phyloP scores from a whole-genome alignment of 1,139 yeast genomes.

The Debaryomyces singareniensis region DNA sequence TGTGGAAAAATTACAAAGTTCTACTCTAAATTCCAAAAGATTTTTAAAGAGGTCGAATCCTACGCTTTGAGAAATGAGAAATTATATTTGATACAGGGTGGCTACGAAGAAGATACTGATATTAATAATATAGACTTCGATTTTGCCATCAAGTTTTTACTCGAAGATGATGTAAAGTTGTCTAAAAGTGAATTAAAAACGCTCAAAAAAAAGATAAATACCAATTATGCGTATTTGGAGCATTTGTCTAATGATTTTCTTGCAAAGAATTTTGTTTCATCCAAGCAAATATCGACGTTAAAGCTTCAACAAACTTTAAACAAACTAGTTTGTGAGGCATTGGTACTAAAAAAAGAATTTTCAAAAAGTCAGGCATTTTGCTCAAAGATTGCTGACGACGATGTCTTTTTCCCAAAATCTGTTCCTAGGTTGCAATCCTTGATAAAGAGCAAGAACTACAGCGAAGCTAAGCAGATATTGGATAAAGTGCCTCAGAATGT shows the following conservation, averaged over 20 bases:
- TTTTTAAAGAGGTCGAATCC: slow-evolving; percentile 35
- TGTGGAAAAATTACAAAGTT: slow-evolving; percentile 51
- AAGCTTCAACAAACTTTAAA: slow-evolving; percentile 27
- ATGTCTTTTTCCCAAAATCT: slow-evolving; percentile 39
- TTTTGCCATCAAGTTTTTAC: slow-evolving; percentile 17
- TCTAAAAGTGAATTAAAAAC: slow-evolving; percentile 26
- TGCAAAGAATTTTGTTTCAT: slow-evolving; percentile 10
- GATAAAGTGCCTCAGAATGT: slow-evolving; percentile 25
- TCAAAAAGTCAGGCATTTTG: slow-evolving; percentile 30
- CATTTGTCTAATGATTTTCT: slow-evolving; percentile 16
- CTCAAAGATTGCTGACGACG: slow-evolving; percentile 19
- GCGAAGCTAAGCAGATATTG: slow-evolving; percentile 33
- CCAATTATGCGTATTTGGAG: slow-evolving; percentile 29
- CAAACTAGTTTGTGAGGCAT: slow-evolving; percentile 44
- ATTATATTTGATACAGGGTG: slow-evolving; percentile 19
- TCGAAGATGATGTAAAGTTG: slow-evolving; percentile 20
- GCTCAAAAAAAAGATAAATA: slow-evolving; percentile 17
- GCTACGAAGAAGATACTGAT: slow-evolving; percentile 9
- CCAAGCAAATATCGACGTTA: slow-evolving; percentile 7
- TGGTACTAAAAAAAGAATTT: slow-evolving; percentile 24
- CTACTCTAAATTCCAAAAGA: slow-evolving; percentile 23
- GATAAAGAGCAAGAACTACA: slow-evolving; percentile 31
- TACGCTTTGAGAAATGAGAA: slow-evolving; percentile 35
- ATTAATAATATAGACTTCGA: slow-evolving; percentile 19
- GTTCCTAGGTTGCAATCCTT: slow-evolving; percentile 40